Conservation (phyloP, 2,329 filamentous ascomycete species). For the Exserohilum turcica region DNA sequence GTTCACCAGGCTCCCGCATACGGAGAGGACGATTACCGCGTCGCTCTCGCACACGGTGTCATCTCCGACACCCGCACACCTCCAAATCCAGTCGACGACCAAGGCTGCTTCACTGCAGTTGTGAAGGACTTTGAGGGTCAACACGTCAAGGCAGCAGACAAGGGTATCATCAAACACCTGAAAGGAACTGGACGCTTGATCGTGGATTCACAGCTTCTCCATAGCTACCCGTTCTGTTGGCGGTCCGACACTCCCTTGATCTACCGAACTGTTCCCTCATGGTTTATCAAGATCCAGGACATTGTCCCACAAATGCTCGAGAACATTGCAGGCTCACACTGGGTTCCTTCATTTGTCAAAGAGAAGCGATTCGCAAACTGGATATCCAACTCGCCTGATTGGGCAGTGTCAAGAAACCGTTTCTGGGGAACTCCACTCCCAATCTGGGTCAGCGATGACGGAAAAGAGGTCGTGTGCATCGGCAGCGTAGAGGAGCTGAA, state of each 20-base stretch:
- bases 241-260: constrained; percentile 95
- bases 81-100: constrained; percentile 90
- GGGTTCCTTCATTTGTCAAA: constrained; percentile 90
- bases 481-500: constrained; percentile 85
- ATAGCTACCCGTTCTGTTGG: constrained; percentile 93
- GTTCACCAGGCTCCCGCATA: constrained; percentile 94
- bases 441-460: constrained; percentile 88
- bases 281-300: constrained; percentile 88
- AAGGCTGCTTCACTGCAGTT: constrained; percentile 76
- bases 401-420: constrained; percentile 91
- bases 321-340: constrained; percentile 86
- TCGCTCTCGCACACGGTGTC: constrained; percentile 75
- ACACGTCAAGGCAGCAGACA: constrained; percentile 91
- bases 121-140: constrained; percentile 82
- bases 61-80: constrained; percentile 77
- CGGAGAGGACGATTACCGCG: constrained; percentile 93
- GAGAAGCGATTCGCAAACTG: constrained; percentile 89
- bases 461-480: constrained; percentile 83
- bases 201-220: constrained; percentile 83
- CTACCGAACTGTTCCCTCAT: constrained; percentile 87
- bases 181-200: constrained; percentile 77
- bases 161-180: constrained; percentile 87
- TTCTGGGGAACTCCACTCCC: constrained; percentile 96
- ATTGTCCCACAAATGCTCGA: constrained; percentile 88
- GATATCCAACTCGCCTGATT: constrained; percentile 89